Percentiles rank a stretch among this genome's conserved stretches.
phyloP scores from a whole-genome alignment of 352 stramenopile genomes.

The Globisporangium okanoganense region DNA sequence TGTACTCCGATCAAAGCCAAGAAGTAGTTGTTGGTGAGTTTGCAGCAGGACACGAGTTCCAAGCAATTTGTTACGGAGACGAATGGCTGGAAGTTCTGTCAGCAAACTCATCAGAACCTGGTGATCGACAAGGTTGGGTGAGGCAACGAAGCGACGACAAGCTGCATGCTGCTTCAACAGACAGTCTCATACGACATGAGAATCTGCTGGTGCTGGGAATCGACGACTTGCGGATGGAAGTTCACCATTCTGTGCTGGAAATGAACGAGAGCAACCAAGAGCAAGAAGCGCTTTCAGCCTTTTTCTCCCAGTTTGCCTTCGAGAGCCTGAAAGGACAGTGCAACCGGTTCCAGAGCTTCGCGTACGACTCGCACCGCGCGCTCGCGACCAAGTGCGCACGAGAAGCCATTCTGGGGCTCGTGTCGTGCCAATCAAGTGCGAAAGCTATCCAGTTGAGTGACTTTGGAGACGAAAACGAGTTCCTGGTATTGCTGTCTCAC shows the following conservation, averaged over 20 bases:
- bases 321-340: slow-evolving; percentile 64
- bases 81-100: slow-evolving; percentile 34
- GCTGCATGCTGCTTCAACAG: slow-evolving; percentile 23
- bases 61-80: slow-evolving; percentile 6
- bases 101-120: neutral
- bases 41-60: slow-evolving; percentile 21
- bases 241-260: slow-evolving; percentile 32
- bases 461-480: slow-evolving; percentile 33
- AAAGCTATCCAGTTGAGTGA: slow-evolving; percentile 18
- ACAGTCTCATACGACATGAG: slow-evolving; percentile 28
- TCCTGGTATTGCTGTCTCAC: slow-evolving; percentile 44
- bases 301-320: slow-evolving; percentile 61
- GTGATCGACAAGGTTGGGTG: slow-evolving; percentile 32
- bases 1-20: slow-evolving; percentile 22
- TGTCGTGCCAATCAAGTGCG: slow-evolving; percentile 19
- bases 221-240: slow-evolving; percentile 40
- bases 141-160: slow-evolving; percentile 34
- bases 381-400: slow-evolving; percentile 54
- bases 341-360: slow-evolving; percentile 52
- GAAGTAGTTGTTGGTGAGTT: slow-evolving; percentile 18
- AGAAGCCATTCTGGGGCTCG: slow-evolving; percentile 34
- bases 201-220: slow-evolving; percentile 60
- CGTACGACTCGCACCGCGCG: slow-evolving; percentile 57
- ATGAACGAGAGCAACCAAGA: slow-evolving; percentile 64
- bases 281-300: slow-evolving; percentile 43